A percentile compares a stretch with the other conserved stretches of the same genome.
These are phyloP conservation scores for Colletotrichum truncatum DNA, from an alignment of 2,329 filamentous ascomycete species.

Conservation along the genomic window DNA sequence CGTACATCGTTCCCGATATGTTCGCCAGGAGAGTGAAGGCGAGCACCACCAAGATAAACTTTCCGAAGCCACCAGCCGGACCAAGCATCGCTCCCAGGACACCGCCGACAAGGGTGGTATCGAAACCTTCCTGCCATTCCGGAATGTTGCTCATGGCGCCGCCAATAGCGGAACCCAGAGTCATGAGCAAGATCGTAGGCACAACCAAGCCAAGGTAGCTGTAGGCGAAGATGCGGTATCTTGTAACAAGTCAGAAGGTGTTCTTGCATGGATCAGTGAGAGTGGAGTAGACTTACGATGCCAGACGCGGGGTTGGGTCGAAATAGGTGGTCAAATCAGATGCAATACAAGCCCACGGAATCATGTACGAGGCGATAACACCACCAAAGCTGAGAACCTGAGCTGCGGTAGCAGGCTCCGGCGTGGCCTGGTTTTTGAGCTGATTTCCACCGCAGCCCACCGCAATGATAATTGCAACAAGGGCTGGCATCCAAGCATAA, in stretches of 20 bases:
- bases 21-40: conserved; percentile 48
- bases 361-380: conserved; percentile 70
- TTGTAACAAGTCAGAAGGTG: conserved; percentile 15
- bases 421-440: conserved; percentile 46
- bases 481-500: conserved; percentile 55
- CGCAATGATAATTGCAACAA: conserved; percentile 50
- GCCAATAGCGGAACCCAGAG: conserved; percentile 50
- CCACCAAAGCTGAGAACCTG: conserved; percentile 65
- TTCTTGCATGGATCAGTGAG: not conserved
- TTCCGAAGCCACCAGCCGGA: conserved; percentile 43
- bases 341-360: conserved; percentile 68
- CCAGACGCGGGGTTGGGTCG: conserved; percentile 57
- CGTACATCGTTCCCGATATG: conserved; percentile 48
- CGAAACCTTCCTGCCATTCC: conserved; percentile 40
- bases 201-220: conserved; percentile 64
- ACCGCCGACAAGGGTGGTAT: conserved; percentile 40
- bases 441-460: conserved; percentile 49
- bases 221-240: conserved; percentile 61
- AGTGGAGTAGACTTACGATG: conserved; percentile 47
- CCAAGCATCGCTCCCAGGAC: conserved; percentile 42
- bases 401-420: conserved; percentile 48
- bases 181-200: conserved; percentile 41
- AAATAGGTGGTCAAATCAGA: conserved; percentile 71
- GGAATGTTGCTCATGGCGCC: conserved; percentile 42
- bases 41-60: conserved; percentile 47